Conservation (phyloP, 441 rosid genomes). For the Pelargonium australe region DNA sequence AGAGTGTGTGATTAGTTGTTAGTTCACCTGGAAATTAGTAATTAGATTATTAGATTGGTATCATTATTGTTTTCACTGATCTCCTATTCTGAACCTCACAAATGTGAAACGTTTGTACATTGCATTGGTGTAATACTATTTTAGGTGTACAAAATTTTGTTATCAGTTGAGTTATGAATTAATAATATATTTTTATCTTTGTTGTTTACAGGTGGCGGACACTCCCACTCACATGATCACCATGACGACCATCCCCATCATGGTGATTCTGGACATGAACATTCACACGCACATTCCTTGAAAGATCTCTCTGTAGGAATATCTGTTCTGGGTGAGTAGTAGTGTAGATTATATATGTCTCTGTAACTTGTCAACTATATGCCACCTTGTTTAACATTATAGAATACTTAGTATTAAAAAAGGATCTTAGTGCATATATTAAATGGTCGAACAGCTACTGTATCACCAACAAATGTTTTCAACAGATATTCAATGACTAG, state of each 20-base stretch:
- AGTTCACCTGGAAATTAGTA: neutral
- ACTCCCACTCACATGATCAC: slow-evolving; percentile 61
- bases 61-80: neutral
- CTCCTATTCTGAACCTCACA: slow-evolving; percentile 5
- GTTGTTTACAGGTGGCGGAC: slow-evolving; percentile 62
- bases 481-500: neutral
- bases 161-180: slow-evolving; percentile 13
- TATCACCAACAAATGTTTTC: neutral
- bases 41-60: neutral
- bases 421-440: neutral
- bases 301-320: slow-evolving; percentile 82
- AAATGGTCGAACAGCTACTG: neutral
- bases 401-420: neutral
- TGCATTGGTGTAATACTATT: neutral
- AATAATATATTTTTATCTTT: neutral
- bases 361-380: slow-evolving; percentile 1
- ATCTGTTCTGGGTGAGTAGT: slow-evolving; percentile 61
- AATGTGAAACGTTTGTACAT: neutral
- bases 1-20: neutral
- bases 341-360: slow-evolving; percentile 1
- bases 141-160: neutral
- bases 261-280: slow-evolving; percentile 39
- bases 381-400: slow-evolving; percentile 2
- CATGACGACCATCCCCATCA: slow-evolving; percentile 28
- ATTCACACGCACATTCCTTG: slow-evolving; percentile 64